Base-by-base conservation (phyloP, 495 filamentous ascomycete species). In the Achaetomiella virescens region DNA sequence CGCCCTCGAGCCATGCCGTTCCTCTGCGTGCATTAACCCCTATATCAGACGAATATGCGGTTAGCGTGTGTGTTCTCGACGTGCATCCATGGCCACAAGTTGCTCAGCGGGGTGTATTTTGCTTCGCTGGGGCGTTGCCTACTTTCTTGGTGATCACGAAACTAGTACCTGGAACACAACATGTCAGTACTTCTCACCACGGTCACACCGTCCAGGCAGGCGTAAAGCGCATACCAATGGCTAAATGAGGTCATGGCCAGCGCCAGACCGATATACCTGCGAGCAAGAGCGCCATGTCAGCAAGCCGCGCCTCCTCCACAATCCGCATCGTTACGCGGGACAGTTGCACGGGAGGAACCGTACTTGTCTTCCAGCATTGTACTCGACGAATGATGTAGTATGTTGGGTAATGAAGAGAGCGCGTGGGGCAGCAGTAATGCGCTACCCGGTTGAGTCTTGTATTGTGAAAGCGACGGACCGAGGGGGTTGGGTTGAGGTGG, bases 121-220 rank as follows among this genome's bases (percentile, higher is more conserved):
- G 36, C 35, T 37, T 24, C 22, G 54, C 33, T 29, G 42, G n/a
- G 38, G 21, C n/a, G 22, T 25, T 42, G 36, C 24, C 52, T 70
- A 92, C 88, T 81, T 90, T 91, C 71, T 96, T 95, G 36, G 90
- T 95, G 61, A 96, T 91, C 56, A 96, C 89, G 68, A 96, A 95
- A 78, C 90, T 95, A 27, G 88, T 87, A 59, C 89, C 89, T 90
- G 68, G 48, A 48, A 53, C 45, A 52, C 24, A 52, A 57, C 36
- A 20, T 54, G 69, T 70, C 62, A 74, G 68, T 48, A 49, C 27
- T 22, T 35, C 22, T 2, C 27, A 50, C 12, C 22, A 43, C 29
- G 42, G 27, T 22, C 51, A 11, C 20, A 12, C 6, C 15, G 12
- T 21, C n/a, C 3, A 4, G 0, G 0, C n/a, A 49, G 14, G 38